phyloP scores from a whole-genome alignment of 805 yeast species.

The Wickerhamia fluorescens region DNA sequence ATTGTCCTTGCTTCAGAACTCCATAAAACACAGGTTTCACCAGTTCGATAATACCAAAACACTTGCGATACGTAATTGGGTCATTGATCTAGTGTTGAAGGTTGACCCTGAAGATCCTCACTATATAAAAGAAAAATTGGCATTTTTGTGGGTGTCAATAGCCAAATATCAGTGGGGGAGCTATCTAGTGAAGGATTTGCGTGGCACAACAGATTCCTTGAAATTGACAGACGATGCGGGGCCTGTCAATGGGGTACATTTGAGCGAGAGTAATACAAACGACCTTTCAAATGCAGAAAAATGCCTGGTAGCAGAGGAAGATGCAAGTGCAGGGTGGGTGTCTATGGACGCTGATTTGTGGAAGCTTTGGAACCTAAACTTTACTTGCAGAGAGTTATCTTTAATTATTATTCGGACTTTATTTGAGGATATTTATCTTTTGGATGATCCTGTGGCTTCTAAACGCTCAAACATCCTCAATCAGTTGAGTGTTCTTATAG shows the following conservation, averaged over 20 bases:
- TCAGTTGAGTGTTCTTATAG: slow-evolving; percentile 77
- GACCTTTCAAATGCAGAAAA: neutral
- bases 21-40: slow-evolving; percentile 56
- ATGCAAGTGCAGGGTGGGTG: slow-evolving; percentile 65
- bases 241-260: too few species aligned
- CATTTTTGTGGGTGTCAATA: slow-evolving; percentile 83
- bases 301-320: slow-evolving; percentile 37
- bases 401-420: slow-evolving; percentile 74
- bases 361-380: slow-evolving; percentile 63
- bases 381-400: slow-evolving; percentile 66
- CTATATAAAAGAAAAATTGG: slow-evolving; percentile 81
- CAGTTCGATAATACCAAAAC: slow-evolving; percentile 48
- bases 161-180: slow-evolving; percentile 92
- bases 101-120: slow-evolving; percentile 70
- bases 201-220: slow-evolving; percentile 1
- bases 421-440: slow-evolving; percentile 86
- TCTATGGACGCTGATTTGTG: slow-evolving; percentile 77
- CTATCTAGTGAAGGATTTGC: slow-evolving; percentile 36
- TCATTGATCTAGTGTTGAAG: slow-evolving; percentile 65
- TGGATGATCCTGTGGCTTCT: slow-evolving; percentile 88
- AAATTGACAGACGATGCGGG: neutral
- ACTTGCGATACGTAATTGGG: slow-evolving; percentile 73
- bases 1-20: slow-evolving; percentile 65
- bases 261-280: too few species aligned
- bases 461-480: slow-evolving; percentile 70